Conservation (phyloP, 441 rosid genomes). For the Gossypium davidsonii region DNA sequence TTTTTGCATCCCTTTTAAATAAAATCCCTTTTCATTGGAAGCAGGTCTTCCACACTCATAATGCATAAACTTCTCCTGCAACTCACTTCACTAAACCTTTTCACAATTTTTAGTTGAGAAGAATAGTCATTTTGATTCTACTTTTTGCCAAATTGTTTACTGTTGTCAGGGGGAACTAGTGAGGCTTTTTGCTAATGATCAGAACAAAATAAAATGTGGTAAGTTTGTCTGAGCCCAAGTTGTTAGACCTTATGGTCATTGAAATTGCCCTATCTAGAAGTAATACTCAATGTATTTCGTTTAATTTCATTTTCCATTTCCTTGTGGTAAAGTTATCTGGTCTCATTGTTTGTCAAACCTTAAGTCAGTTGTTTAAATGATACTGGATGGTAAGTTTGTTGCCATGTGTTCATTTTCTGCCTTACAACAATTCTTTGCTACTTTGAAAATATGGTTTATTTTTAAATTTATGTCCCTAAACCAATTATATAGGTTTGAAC, state of each 20-base stretch:
- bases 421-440: neutral
- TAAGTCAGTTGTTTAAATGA: neutral
- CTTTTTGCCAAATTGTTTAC: conserved; percentile 6
- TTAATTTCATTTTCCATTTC: neutral
- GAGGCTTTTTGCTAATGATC: conserved; percentile 12
- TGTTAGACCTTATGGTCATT: neutral
- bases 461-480: neutral
- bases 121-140: conserved; percentile 17
- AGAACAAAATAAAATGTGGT: conserved; percentile 12
- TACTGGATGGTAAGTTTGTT: conserved; percentile 3
- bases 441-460: neutral
- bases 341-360: neutral
- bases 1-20: neutral
- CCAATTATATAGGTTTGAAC: neutral
- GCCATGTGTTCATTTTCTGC: conserved; percentile 7
- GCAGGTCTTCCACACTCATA: neutral
- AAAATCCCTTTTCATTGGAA: neutral
- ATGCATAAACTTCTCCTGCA: neutral
- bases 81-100: neutral
- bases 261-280: neutral
- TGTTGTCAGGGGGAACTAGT: conserved; percentile 66
- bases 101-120: neutral
- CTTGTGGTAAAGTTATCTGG: neutral
- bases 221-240: neutral
- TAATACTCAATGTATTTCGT: conserved; percentile 17